A percentile compares a stretch with the other conserved stretches of the same genome.
Evolutionary conservation across 352 stramenopile genomes (phyloP).

Genomic region (Globisporangium carolinianum): DNA sequence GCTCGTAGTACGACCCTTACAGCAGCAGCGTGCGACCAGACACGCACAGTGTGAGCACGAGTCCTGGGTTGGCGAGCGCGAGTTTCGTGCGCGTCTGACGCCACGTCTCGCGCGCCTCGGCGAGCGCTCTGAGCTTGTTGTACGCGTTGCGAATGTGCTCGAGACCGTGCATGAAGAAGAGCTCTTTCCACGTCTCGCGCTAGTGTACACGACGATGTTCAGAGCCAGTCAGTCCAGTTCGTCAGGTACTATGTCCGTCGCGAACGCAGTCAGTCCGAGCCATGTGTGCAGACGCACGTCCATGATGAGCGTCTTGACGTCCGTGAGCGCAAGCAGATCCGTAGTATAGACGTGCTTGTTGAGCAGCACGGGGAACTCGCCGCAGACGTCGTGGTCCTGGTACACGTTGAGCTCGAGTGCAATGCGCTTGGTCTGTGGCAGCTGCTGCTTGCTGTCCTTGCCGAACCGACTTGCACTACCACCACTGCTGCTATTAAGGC

Average conservation of each 20-base stretch:
- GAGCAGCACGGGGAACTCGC: conserved; percentile 58
- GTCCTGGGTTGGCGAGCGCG: conserved; percentile 52
- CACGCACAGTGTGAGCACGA: conserved; percentile 64
- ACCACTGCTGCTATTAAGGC: conserved; percentile 12
- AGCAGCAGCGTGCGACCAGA: background rate
- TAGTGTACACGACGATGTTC: background rate
- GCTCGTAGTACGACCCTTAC: too few species aligned
- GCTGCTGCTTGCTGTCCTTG: conserved; percentile 14
- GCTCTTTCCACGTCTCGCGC: conserved; percentile 66
- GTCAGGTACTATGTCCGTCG: too few species aligned
- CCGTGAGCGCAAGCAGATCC: conserved; percentile 55
- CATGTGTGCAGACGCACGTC: conserved; percentile 33
- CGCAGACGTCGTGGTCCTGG: conserved; percentile 77
- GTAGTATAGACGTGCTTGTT: conserved; percentile 52
- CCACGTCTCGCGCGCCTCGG: conserved; percentile 67
- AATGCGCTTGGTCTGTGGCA: conserved; percentile 32
- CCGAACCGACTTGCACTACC: background rate
- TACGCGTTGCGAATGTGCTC: conserved; percentile 57
- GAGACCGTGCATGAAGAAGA: conserved; percentile 70
- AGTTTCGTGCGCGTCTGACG: conserved; percentile 70
- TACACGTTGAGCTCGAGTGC: conserved; percentile 73
- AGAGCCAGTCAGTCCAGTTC: background rate
- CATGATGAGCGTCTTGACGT: conserved; percentile 77
- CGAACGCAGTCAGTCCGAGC: too few species aligned
- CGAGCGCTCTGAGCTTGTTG: conserved; percentile 47